Evolutionary conservation across 2,329 filamentous ascomycete species (phyloP), one percentile per base, ranked within the genome.

Genomic region (Monosporascus sp.): DNA sequence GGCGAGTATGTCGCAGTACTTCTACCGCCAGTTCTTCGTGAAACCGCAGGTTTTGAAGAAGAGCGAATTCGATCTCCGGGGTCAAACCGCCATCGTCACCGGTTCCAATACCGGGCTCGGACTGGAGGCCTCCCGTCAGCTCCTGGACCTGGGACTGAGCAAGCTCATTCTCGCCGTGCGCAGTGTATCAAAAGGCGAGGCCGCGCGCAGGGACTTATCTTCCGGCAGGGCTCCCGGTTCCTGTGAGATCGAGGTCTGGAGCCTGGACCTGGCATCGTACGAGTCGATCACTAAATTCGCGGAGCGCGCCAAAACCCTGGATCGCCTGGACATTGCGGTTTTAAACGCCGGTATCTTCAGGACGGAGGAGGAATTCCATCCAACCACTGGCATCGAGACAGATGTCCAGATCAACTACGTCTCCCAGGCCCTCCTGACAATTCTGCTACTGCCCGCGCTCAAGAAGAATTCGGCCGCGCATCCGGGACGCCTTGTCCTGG

Each of bases 371-470:
- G 20, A 38, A 11, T 22, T 52, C 27, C 22, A 19, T 8, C n/a
- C 44, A 16, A 22, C 64, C 1, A 74, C 71, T 0, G 11, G 9
- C 3, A 62, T 68, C 0, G 79, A 82, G 57, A 63, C 63, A n/a
- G 72, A 67, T 3, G 60, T 82, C 45, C 78, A 76, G 0, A 71
- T 76, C 45, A 82, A 82, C 56, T 77, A 80, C 9, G 68, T 82
- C 54, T 73, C 69, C 36, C 81, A 76, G 0, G 70, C 77, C n/a
- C 61, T 82, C 2, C 65, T 82, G 1, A 72, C 70, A 0, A 61
- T 79, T 0, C 65, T 79, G 0, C 50, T 81, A 9, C 59, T 81
- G 1, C 78, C 77, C 0, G 73, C 73, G 37, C 64, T 81, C 2
- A 71, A 72, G 51, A 44, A 54, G 36, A 49, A 36, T 9, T 14